Percentiles rank a stretch among this genome's conserved stretches.
These are phyloP conservation scores for Saprolegnia diclina DNA, from an alignment of 352 stramenopile species.

Conservation along the genomic window DNA sequence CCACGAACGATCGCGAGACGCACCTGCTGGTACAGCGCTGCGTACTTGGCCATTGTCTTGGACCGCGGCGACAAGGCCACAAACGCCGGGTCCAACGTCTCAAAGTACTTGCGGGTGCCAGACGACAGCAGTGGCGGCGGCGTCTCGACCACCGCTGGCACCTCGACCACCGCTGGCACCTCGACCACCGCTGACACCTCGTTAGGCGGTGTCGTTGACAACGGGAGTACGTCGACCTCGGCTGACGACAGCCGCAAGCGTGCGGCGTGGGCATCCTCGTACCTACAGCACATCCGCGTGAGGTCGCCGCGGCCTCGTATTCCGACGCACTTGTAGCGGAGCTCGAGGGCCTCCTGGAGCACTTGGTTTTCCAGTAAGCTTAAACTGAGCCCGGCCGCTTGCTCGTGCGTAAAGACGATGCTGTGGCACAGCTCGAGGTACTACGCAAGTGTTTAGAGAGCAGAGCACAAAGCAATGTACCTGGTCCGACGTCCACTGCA, in stretches of 20 bases:
- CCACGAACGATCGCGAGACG: background rate
- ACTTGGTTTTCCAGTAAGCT: conserved; percentile 19
- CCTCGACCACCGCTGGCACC: background rate
- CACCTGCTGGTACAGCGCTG: conserved; percentile 45
- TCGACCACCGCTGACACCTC: background rate
- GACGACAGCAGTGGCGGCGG: background rate
- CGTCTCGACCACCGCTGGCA: background rate
- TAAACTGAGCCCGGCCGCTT: conserved; percentile 14
- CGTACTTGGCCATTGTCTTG: conserved; percentile 72
- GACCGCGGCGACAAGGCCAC: conserved; percentile 50
- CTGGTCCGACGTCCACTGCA: conserved; percentile 20
- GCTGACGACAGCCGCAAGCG: background rate
- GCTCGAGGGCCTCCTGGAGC: conserved; percentile 16
- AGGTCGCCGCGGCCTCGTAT: too few species aligned
- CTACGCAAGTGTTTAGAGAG: background rate
- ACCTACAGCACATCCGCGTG: background rate
- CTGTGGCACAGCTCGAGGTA: conserved; percentile 27
- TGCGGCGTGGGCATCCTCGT: conserved; percentile 24
- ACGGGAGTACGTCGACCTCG: background rate
- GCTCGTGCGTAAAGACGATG: conserved; percentile 26
- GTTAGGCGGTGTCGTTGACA: background rate
- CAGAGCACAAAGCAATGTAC: background rate
- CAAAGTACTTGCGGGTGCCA: conserved; percentile 20
- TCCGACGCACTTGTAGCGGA: conserved; percentile 12
- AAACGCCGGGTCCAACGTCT: conserved; percentile 19